Percentiles rank a stretch among this genome's conserved stretches.
phyloP scores from a whole-genome alignment of 164 flowering plant genomes.

The Malania oleifera region DNA sequence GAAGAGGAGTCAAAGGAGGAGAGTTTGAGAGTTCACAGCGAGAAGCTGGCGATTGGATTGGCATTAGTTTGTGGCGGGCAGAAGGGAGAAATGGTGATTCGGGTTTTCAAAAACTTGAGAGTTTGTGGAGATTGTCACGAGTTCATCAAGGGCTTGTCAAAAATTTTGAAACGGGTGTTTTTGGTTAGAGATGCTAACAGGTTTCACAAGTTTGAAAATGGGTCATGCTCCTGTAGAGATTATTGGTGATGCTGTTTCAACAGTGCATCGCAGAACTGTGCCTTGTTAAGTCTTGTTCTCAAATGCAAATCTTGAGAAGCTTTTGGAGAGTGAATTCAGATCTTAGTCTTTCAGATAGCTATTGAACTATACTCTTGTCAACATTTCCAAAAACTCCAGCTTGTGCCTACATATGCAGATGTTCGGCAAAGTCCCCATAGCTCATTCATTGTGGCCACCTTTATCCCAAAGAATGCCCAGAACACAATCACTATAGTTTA shows the following conservation, averaged over 20 bases:
- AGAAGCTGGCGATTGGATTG: slow-evolving; percentile 72
- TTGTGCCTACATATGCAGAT: no score
- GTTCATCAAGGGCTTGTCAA: slow-evolving; percentile 65
- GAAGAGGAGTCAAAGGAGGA: slow-evolving; percentile 72
- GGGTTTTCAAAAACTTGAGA: slow-evolving; percentile 70
- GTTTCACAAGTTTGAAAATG: slow-evolving; percentile 67
- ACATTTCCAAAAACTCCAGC: no score
- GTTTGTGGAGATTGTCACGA: slow-evolving; percentile 81
- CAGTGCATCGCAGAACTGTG: no score
- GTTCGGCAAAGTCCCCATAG: no score
- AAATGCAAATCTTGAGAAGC: no score
- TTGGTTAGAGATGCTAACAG: slow-evolving; percentile 70
- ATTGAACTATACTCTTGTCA: no score
- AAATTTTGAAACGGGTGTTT: slow-evolving; percentile 41
- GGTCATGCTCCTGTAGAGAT: slow-evolving; percentile 62
- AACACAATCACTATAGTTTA: no score
- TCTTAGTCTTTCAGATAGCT: no score
- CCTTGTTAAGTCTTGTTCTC: no score
- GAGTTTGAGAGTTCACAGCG: slow-evolving; percentile 68
- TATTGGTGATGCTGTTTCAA: slow-evolving; percentile 48
- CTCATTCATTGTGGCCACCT: no score
- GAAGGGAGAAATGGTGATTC: slow-evolving; percentile 29
- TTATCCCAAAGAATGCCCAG: no score
- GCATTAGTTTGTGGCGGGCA: slow-evolving; percentile 43
- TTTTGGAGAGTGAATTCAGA: no score